phyloP scores from a whole-genome alignment of 2,329 filamentous ascomycete genomes.

The Phialophora macrospora region DNA sequence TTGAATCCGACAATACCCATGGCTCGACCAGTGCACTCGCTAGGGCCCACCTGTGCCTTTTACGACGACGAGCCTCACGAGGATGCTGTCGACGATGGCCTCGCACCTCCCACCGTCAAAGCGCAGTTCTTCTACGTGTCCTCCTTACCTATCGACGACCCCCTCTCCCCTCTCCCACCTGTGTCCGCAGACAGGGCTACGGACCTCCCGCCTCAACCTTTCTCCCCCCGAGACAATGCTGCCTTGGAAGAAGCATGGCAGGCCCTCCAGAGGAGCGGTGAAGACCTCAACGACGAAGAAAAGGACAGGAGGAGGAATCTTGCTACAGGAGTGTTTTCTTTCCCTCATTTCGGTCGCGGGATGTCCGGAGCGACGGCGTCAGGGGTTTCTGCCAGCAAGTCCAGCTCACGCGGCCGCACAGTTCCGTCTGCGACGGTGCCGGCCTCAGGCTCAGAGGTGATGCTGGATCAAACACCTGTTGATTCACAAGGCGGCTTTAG shows the following conservation, averaged over 20 bases:
- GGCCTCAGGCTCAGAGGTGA: slow-evolving; percentile 28
- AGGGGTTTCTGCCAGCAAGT: slow-evolving; percentile 6
- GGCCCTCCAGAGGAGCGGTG: slow-evolving; percentile 50
- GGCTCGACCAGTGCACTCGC: slow-evolving; percentile 60
- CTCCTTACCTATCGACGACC: slow-evolving; percentile 82
- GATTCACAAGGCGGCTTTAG: slow-evolving; percentile 6
- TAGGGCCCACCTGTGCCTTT: slow-evolving; percentile 62
- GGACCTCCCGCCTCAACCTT: slow-evolving; percentile 71
- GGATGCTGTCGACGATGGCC: slow-evolving; percentile 35
- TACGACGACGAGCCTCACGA: slow-evolving; percentile 42
- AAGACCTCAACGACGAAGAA: slow-evolving; percentile 15
- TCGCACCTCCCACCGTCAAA: slow-evolving; percentile 62
- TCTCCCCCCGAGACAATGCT: slow-evolving; percentile 77
- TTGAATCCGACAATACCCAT: slow-evolving; percentile 38
- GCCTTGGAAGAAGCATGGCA: slow-evolving; percentile 80
- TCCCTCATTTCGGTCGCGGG: slow-evolving; percentile 33
- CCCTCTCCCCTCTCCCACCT: slow-evolving; percentile 70
- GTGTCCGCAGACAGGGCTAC: slow-evolving; percentile 57
- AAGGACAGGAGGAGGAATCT: slow-evolving; percentile 24
- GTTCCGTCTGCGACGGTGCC: neutral
- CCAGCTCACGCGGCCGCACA: slow-evolving; percentile 3
- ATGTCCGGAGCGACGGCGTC: slow-evolving; percentile 13
- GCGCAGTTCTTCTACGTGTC: slow-evolving; percentile 88
- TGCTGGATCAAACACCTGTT: slow-evolving; percentile 23
- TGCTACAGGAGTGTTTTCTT: slow-evolving; percentile 34